Evolutionary conservation across 2,329 filamentous ascomycete species (phyloP).

Genomic region (Pestalotiopsis sp.): DNA sequence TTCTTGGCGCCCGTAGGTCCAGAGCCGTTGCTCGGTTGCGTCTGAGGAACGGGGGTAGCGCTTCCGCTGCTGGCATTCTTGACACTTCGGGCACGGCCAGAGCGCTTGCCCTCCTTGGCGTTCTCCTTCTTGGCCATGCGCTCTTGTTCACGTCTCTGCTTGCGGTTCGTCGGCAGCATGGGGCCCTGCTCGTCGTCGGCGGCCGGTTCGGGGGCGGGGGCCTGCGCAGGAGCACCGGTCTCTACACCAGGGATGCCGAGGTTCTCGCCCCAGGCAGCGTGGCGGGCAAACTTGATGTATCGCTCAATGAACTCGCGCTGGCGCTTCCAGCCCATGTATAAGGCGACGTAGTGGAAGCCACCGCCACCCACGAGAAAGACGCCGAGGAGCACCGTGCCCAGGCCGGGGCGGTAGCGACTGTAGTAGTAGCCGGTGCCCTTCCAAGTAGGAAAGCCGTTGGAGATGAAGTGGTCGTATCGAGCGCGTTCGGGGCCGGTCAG

Average conservation of each 20-base stretch:
- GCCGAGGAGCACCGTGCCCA: conserved; percentile 82
- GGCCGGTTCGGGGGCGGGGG: conserved; percentile 46
- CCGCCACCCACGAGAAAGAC: conserved; percentile 84
- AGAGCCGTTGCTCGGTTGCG: conserved; percentile 39
- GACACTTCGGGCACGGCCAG: conserved; percentile 39
- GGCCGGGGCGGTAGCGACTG: conserved; percentile 85
- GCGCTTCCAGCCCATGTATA: conserved; percentile 86
- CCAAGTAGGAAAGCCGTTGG: conserved; percentile 94
- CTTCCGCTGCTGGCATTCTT: conserved; percentile 44
- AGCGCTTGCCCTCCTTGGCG: conserved; percentile 54
- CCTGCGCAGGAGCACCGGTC: conserved; percentile 37
- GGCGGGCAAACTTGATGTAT: conserved; percentile 87
- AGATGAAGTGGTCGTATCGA: conserved; percentile 92
- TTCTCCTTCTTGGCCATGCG: conserved; percentile 77
- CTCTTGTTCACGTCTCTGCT: conserved; percentile 87
- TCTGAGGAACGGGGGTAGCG: conserved; percentile 57
- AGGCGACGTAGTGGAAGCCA: conserved; percentile 81
- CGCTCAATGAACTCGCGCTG: conserved; percentile 89
- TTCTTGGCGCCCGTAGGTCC: conserved; percentile 79
- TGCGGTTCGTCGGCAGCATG: conserved; percentile 73
- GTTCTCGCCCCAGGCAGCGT: conserved; percentile 88
- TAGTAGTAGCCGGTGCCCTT: conserved; percentile 99
- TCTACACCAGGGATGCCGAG: conserved; percentile 71
- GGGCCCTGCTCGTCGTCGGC: conserved; percentile 52
- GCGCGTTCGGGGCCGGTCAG: conserved; percentile 79